A percentile compares a stretch with the other conserved stretches of the same genome.
These are phyloP conservation scores for Imleria badia DNA, from an alignment of 768 basidiomycete genomes.

Conservation along the genomic window DNA sequence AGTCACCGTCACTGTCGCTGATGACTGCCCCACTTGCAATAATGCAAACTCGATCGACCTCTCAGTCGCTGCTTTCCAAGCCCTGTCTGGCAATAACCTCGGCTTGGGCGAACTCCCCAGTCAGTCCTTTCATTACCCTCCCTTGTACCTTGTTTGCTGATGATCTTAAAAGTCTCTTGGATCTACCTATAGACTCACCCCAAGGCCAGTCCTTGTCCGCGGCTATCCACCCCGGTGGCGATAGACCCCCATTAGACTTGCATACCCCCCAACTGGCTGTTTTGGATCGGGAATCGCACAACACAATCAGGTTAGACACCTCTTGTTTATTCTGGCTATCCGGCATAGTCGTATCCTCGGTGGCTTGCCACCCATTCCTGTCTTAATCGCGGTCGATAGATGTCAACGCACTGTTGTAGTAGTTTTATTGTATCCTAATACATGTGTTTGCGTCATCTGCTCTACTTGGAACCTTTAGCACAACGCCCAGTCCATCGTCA, in stretches of 20 bases:
- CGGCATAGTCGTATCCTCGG: slow-evolving; percentile 10
- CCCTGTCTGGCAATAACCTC: slow-evolving; percentile 42
- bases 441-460: too few species aligned
- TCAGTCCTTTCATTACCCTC: slow-evolving; percentile 32
- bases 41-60: slow-evolving; percentile 71
- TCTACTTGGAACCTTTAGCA: too few species aligned
- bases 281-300: background rate
- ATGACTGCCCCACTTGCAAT: slow-evolving; percentile 79
- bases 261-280: background rate
- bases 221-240: slow-evolving; percentile 46
- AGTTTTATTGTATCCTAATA: background rate
- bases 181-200: slow-evolving; percentile 15
- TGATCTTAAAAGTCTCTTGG: slow-evolving; percentile 31
- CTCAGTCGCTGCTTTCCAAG: slow-evolving; percentile 64
- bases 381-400: slow-evolving; percentile 3
- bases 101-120: slow-evolving; percentile 57
- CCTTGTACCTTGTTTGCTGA: background rate
- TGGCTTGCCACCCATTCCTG: slow-evolving; percentile 11
- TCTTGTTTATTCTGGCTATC: slow-evolving; percentile 15
- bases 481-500: too few species aligned
- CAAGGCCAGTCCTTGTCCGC: slow-evolving; percentile 20
- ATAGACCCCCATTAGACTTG: slow-evolving; percentile 23
- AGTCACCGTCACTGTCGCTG: slow-evolving; percentile 68
- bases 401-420: background rate
- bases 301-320: slow-evolving; percentile 7